Evolutionary conservation across 768 basidiomycete genomes (phyloP).

Genomic region (Boletus eberwhitei): DNA sequence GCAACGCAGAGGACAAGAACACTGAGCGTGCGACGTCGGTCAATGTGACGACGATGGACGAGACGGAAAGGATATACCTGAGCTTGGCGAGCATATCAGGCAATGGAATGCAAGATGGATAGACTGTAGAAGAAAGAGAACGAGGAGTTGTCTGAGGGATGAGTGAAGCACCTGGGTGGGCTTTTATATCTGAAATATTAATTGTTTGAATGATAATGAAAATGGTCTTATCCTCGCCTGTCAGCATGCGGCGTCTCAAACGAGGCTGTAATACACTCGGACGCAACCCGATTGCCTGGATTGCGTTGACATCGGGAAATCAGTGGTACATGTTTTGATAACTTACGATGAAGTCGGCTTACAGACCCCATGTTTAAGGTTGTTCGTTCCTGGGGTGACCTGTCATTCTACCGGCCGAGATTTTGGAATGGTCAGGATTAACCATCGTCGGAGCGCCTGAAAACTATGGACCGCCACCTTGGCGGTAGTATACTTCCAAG

Average conservation of each 20-base stretch:
- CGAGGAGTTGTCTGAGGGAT: not conserved
- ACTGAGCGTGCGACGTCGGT: not conserved
- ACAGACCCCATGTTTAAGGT: not conserved
- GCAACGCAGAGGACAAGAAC: not conserved
- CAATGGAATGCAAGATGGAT: not conserved
- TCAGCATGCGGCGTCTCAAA: no score
- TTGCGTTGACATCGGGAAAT: no score
- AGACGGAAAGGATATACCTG: not conserved
- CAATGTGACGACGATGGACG: not conserved
- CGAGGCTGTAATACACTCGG: no score
- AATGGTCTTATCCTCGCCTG: no score
- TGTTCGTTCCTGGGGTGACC: no score
- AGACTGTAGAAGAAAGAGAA: not conserved
- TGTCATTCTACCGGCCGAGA: no score
- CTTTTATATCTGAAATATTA: not conserved
- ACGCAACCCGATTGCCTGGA: not conserved
- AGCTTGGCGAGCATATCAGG: not conserved
- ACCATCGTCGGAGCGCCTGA: no score
- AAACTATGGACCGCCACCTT: no score
- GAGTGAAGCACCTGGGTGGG: not conserved
- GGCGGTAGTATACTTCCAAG: no score
- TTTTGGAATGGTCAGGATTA: not conserved
- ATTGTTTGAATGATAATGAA: not conserved
- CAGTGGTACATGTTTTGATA: not conserved
- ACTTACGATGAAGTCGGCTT: not conserved